Evolutionary conservation across 345 rosid species (phyloP).

Genomic region (Dimocarpus longan): DNA sequence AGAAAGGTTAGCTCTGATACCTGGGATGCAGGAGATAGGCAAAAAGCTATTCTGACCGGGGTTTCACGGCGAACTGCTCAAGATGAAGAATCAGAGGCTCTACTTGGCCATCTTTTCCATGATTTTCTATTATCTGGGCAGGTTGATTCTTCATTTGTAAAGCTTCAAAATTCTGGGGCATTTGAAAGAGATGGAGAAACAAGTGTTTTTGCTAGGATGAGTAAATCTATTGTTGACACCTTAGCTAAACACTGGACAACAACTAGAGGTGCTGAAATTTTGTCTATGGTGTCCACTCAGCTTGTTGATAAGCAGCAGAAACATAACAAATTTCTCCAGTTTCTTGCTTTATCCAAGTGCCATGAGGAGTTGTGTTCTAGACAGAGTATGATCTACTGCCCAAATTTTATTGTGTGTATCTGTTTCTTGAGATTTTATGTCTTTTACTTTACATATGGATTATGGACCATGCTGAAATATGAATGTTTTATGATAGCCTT

Average conservation of each 20-base stretch:
- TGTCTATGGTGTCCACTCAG: slow-evolving; percentile 74
- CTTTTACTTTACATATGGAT: neutral
- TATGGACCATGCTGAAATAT: neutral
- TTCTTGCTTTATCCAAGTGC: slow-evolving; percentile 96
- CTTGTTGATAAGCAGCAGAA: slow-evolving; percentile 88
- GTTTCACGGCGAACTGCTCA: slow-evolving; percentile 62
- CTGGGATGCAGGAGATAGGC: slow-evolving; percentile 61
- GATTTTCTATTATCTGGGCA: slow-evolving; percentile 68
- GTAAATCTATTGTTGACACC: slow-evolving; percentile 88
- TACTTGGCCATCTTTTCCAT: slow-evolving; percentile 79
- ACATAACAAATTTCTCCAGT: slow-evolving; percentile 83
- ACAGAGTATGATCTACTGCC: slow-evolving; percentile 58
- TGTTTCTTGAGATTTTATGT: neutral
- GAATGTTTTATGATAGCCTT: neutral
- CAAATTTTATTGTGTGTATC: neutral
- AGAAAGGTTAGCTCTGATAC: slow-evolving; percentile 69
- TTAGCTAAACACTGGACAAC: slow-evolving; percentile 99
- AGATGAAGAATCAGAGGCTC: slow-evolving; percentile 93
- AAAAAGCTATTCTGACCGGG: slow-evolving; percentile 47
- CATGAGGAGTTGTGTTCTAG: slow-evolving; percentile 89
- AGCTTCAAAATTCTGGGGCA: slow-evolving; percentile 73
- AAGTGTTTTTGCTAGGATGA: slow-evolving; percentile 74
- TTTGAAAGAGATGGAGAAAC: slow-evolving; percentile 91
- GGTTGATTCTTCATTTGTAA: slow-evolving; percentile 65
- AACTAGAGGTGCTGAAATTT: slow-evolving; percentile 94